phyloP scores from a whole-genome alignment of 192 early-diverging fungal species.

The Coemansia sp. region DNA sequence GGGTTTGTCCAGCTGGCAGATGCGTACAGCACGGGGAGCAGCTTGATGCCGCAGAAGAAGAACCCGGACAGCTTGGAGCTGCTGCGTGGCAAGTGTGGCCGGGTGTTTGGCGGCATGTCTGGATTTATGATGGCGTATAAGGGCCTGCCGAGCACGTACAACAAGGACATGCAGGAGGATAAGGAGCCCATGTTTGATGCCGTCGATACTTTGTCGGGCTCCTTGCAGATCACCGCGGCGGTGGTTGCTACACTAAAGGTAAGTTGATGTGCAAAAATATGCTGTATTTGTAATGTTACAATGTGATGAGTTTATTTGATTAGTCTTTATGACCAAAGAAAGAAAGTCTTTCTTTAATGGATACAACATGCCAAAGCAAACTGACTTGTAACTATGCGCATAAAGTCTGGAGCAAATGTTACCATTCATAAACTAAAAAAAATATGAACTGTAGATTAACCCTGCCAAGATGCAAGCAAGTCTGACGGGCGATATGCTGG shows the following conservation, averaged over 20 bases:
- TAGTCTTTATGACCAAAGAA: slow-evolving; percentile 51
- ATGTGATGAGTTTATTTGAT: slow-evolving; percentile 42
- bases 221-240: slow-evolving; percentile 89
- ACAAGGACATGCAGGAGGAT: slow-evolving; percentile 99
- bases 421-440: too few relatives aligned
- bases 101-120: slow-evolving; percentile 92
- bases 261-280: slow-evolving; percentile 5
- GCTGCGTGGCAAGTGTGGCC: slow-evolving; percentile 93
- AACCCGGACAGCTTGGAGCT: slow-evolving; percentile 97
- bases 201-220: slow-evolving; percentile 82
- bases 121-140: slow-evolving; percentile 99
- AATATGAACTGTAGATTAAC: slow-evolving; percentile 59
- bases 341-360: slow-evolving; percentile 20
- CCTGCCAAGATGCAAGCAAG: slow-evolving; percentile 77
- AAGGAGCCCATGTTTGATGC: slow-evolving; percentile 99
- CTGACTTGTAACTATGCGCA: too few relatives aligned
- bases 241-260: slow-evolving; percentile 86
- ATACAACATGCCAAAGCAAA: slow-evolving; percentile 17
- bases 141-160: slow-evolving; percentile 96
- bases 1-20: slow-evolving; percentile 93
- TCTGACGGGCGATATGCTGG: slow-evolving; percentile 92
- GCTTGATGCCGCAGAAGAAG: slow-evolving; percentile 99
- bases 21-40: slow-evolving; percentile 96
- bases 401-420: too few relatives aligned
- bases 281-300: not conserved